Base-by-base conservation (phyloP, 2,329 filamentous ascomycete genomes). In the Aspergillus vadensis region DNA sequence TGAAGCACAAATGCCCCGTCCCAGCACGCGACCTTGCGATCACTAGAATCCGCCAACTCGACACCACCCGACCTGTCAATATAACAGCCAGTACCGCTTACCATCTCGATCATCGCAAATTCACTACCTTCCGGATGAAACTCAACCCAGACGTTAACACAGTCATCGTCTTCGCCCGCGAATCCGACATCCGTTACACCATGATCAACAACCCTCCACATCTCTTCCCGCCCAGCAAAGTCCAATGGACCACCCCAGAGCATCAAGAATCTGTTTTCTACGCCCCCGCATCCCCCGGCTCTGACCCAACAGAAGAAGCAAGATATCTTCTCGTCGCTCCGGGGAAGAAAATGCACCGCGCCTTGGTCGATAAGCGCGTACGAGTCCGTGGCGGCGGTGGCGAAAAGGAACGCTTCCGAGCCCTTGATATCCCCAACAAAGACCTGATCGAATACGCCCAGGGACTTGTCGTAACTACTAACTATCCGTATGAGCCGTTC, bases 41-140 rank as follows among this genome's bases (percentile, higher is more conserved):
- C 39, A 62, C 65, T 9, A 71, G 68, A 53, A 70, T 73, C 49
- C 58, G 58, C 8, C 63, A 54, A 27, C 58, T 59, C 47, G 61
- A 70, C 43, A 58, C 50, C 36, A 51, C 52, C 19, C 63, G 53
- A 32, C 48, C 58, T 17, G 50, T 69, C 9, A 65, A 63, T 39
- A 63, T 73, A 9, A 67, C 64, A 23, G 62, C 69, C 23, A 70
- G 64, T 49, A 69, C 69, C 59, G 72, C 70, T 4, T 69, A 71
- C 58, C 71, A 68, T 50, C 68, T 73, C 7, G 71, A 73, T 47
- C 68, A 69, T 3, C 68, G 70, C 44, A 73, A 72, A 59, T 72
- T 73, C 58, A 68, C 70, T n/a, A 73, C 70, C 4, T 70, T 73
- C 59, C 69, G 70, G 19, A 72, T 73, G 70, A 71, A 70, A 39